Evolutionary conservation across 1,284 basidiomycete species (phyloP).

Genomic region (Marasmius oreades): DNA sequence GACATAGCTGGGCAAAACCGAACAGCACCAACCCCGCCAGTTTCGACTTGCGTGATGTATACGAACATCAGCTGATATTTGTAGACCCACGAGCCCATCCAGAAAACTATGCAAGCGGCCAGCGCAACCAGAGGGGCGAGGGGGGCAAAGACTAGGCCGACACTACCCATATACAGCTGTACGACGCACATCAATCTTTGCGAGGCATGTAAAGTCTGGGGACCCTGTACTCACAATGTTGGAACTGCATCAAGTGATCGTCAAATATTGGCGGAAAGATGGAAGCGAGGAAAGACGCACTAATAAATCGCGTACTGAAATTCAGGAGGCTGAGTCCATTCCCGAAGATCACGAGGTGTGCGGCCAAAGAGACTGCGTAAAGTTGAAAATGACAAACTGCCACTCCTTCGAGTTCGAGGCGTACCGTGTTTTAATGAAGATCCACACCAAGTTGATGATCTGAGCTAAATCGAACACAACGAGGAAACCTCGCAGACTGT

Average conservation of each 20-base stretch:
- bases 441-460: slow-evolving; percentile 84
- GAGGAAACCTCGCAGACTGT: slow-evolving; percentile 87
- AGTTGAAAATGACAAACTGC: neutral
- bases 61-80: slow-evolving; percentile 96
- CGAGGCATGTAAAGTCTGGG: slow-evolving; percentile 14
- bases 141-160: slow-evolving; percentile 88
- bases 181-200: slow-evolving; percentile 3
- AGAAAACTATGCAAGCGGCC: slow-evolving; percentile 77
- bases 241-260: slow-evolving; percentile 38
- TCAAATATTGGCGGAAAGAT: slow-evolving; percentile 10
- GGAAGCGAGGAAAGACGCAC: slow-evolving; percentile 39
- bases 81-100: slow-evolving; percentile 79
- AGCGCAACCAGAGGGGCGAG: slow-evolving; percentile 86
- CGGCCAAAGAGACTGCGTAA: slow-evolving; percentile 77
- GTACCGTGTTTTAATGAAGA: slow-evolving; percentile 72
- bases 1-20: neutral
- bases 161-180: slow-evolving; percentile 84
- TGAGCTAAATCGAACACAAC: slow-evolving; percentile 95
- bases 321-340: slow-evolving; percentile 93
- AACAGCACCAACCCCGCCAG: slow-evolving; percentile 72
- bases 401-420: neutral
- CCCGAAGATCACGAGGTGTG: slow-evolving; percentile 93
- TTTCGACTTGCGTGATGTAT: slow-evolving; percentile 83
- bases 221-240: slow-evolving; percentile 48
- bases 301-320: slow-evolving; percentile 93